Evolutionary conservation across 768 basidiomycete genomes (phyloP), one percentile per base, ranked within the genome.

Genomic region (Boletus rex-veris): DNA sequence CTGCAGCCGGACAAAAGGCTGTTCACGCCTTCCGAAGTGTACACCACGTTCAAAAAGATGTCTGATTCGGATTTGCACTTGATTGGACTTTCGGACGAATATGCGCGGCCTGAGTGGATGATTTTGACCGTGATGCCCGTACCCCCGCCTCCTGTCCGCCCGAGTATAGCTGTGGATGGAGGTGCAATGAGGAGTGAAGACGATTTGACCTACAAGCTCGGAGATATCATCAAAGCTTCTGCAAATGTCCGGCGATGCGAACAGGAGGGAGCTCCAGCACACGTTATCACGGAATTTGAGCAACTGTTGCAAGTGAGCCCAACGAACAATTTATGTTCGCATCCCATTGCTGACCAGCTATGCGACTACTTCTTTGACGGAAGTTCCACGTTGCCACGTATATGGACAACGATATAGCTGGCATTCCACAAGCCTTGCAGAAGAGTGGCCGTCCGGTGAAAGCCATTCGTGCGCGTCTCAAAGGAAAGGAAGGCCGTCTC

Each of bases 361-460:
- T 48, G 37, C 33, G n/a, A 38, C 14, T 49, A 28, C 44, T 45
- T 33, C 21, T 15, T 37, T 18, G 33, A 38, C 21, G 41, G 0
- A 38, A 97, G 92, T 99, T 95, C 69, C 97, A 99, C 66, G 94
- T 98, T 55, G 97, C 97, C 3, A 98, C 97, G 0, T 99, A 98
- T 69, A 99, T 99, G 96, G 97, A 99, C 68, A 99, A 99, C 67
- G 95, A 98, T 66, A 95, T 98, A 53, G 94, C 97, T 33, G 97
- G 97, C 42, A 92, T 98, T 35, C 97, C 97, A 2, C 96, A 98
- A 66, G 94, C 97, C 3, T 74, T 96, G 60, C 97, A 98, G 66
- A 98, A 98, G 72, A 95, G 92, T 39, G 97, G 97, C 30, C 84
- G 97, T 54, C 95, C 97, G 26, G 90, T 99, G 55, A 99, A 99